Evolutionary conservation across 139 green algal genomes (phyloP).

Genomic region (Chlorella sp.): DNA sequence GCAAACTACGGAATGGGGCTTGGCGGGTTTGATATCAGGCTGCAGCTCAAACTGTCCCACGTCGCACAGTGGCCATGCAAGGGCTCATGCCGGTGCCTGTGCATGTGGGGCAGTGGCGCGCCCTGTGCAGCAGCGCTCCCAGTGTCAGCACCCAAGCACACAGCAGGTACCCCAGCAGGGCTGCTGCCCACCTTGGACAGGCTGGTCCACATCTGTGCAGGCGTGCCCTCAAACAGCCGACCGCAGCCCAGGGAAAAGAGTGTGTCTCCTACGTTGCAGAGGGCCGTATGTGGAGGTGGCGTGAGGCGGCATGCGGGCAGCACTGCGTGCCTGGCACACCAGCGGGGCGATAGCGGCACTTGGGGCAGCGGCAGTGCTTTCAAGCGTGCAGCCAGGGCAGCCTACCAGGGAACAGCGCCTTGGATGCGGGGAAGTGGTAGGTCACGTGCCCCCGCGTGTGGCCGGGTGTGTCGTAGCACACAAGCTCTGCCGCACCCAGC

Average conservation of each 20-base stretch:
- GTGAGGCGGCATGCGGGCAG: too few relatives aligned
- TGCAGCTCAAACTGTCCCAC: too few relatives aligned
- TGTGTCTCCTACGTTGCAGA: slow-evolving; percentile 79
- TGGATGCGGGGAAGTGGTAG: slow-evolving; percentile 55
- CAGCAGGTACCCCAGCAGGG: too few relatives aligned
- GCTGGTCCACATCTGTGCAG: slow-evolving; percentile 81
- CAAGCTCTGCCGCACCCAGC: slow-evolving; percentile 63
- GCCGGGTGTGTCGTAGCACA: slow-evolving; percentile 85
- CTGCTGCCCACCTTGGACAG: slow-evolving; percentile 75
- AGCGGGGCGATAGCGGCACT: too few relatives aligned
- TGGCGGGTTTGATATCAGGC: too few relatives aligned
- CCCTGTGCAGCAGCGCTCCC: too few relatives aligned
- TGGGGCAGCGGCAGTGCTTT: too few relatives aligned
- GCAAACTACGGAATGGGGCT: neutral
- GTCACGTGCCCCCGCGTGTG: slow-evolving; percentile 92
- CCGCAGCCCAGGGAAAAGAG: slow-evolving; percentile 93
- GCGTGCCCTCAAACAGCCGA: slow-evolving; percentile 90
- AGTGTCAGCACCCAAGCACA: too few relatives aligned
- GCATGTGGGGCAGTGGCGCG: too few relatives aligned
- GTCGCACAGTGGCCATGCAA: too few relatives aligned
- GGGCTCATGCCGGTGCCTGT: too few relatives aligned
- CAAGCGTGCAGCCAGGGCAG: slow-evolving; percentile 13
- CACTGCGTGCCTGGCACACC: too few relatives aligned
- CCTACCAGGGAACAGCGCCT: slow-evolving; percentile 79
- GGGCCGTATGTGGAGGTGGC: neutral